phyloP scores from a whole-genome alignment of 164 flowering plant genomes.

The Magnolia sinica region DNA sequence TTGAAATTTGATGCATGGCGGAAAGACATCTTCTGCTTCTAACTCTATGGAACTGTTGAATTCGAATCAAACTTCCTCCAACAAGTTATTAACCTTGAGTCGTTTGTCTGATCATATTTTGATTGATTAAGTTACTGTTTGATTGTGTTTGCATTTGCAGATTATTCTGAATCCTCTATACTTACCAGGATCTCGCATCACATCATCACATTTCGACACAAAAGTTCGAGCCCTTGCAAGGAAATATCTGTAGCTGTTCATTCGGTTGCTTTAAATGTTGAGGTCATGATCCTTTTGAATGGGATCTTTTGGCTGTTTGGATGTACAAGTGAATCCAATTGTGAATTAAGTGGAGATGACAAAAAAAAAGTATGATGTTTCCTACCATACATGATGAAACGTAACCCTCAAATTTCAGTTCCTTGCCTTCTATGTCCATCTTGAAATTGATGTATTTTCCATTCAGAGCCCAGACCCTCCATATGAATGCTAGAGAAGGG shows the following conservation, averaged over 20 bases:
- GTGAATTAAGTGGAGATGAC: background rate
- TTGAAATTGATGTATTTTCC: no score
- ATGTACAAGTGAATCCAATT: background rate
- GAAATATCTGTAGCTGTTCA: slow-evolving; percentile 49
- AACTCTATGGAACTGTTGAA: background rate
- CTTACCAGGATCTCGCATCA: slow-evolving; percentile 78
- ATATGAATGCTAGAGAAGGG: no score
- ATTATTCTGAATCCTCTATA: slow-evolving; percentile 82
- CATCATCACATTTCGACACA: slow-evolving; percentile 86
- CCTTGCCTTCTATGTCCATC: no score
- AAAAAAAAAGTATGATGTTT: no score
- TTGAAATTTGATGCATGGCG: background rate
- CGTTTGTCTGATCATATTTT: background rate
- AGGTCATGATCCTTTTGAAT: background rate
- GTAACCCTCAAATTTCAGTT: no score
- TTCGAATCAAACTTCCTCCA: background rate
- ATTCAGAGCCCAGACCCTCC: no score
- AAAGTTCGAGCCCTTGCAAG: slow-evolving; percentile 92
- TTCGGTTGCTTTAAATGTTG: background rate
- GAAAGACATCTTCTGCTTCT: background rate
- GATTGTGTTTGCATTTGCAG: slow-evolving; percentile 36
- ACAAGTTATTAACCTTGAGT: background rate
- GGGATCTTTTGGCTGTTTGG: background rate
- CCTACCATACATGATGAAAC: no score
- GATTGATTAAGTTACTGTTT: background rate